Base-by-base conservation (phyloP, 2,329 filamentous ascomycete genomes). In the Ciborinia camelliae region DNA sequence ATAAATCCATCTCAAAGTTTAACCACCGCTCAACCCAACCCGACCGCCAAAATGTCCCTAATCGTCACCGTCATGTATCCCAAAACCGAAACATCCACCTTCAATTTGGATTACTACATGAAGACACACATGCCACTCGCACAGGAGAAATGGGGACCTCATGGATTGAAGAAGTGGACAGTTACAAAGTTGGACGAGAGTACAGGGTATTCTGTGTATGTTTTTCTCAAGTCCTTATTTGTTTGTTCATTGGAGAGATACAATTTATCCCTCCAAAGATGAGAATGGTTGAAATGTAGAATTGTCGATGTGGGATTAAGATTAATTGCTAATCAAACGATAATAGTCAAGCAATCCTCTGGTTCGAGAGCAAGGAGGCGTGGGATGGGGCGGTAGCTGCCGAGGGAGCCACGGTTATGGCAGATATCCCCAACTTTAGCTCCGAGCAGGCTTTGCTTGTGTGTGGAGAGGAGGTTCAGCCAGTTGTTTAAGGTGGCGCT, bases 41-140 rank as follows among this genome's bases (percentile, higher is more conserved):
- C 9, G 8, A 8, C 28, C 48, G 15, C 28, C 59, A 62, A 43
- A 35, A 62, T 62, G 60, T 20, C 60, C 28, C 7, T 55, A 23
- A 48, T 63, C 41, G 10, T 63, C 41, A 57, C 32, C 39, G 32
- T 63, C n/a, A n/a, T 63, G 6, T 63, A 58, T 15, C 52, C 52
- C 23, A 63, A 63, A 30, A 58, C 61, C 23, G 51, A 37, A 48
- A 58, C 41, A 18, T 63, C 61, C 7, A 63, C 61, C 37, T 63
- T 63, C 52, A 52, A 63, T 12, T 28, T 58, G 18, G 41, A 48
- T 18, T 58, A 63, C 26, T 53, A 51, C 26, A 47, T 48, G 47
- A 64, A 61, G 54, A 60, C 9, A 37, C 62, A 64, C 12, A 60
- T 64, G 37, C 62, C 62, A 12, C 41, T 64, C 5, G 62, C 45